Base-by-base conservation (phyloP, 2,329 filamentous ascomycete species). In the Trichoderma sp. region DNA sequence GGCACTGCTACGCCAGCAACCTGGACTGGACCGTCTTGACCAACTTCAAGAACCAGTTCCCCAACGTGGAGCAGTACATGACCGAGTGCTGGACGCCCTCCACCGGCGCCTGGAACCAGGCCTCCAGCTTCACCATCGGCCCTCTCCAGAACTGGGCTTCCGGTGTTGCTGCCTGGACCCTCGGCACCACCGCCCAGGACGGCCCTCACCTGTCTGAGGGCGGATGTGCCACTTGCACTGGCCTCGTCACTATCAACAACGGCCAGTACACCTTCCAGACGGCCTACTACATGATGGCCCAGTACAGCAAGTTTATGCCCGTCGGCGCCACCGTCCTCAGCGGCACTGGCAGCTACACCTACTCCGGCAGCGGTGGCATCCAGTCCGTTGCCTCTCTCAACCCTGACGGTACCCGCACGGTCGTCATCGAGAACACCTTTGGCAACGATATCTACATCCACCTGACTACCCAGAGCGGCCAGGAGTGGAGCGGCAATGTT, bases 161-260 rank as follows among this genome's bases (percentile, higher is more conserved):
- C 18, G 82, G 81, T 11, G 75, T 77, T 32, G 73, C 80, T n/a
- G 81, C 81, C 61, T 83, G 82, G 82, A 81, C 80, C 0, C 75
- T 84, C 43, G 82, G 78, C 2, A 83, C 81, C 7, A 78, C 82
- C 74, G 76, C 74, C 7, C 74, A 77, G 8, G 79, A 79, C 71
- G 82, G 81, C 0, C 82, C 82, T 7, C 79, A 81, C 70, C 76
- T 83, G 49, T 72, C 76, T 8, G 78, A 77, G 54, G 68, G 70
- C 14, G 79, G 78, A 18, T 84, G 82, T 72, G 71, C 66, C 11
- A 77, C 76, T 13, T 84, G 82, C 73, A 78, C 78, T 2, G 87
- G 87, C 11, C 80, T 89, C 8, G 85, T 87, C 59, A 84, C 84
- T 16, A 79, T 89, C 70, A 85, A 89, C 77, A 73, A 77, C 18